Percentiles rank a stretch among this genome's conserved stretches.
Evolutionary conservation across 805 yeast genomes (phyloP).

Genomic region (Hyphopichia homilentoma): DNA sequence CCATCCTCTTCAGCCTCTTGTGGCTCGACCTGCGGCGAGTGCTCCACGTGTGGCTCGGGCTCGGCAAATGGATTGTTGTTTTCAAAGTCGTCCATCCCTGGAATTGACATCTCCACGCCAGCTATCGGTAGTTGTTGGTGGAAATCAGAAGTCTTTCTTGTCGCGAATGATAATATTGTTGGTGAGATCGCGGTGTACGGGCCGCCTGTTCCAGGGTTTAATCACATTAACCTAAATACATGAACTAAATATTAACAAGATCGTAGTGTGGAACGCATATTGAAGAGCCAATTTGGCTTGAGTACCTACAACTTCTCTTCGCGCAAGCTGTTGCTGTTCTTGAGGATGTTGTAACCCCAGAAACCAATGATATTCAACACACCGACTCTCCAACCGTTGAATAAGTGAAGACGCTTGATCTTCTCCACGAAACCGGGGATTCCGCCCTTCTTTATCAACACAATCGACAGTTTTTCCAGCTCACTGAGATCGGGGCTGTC

Average conservation of each 20-base stretch:
- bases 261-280: too few relatives aligned
- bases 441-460: constrained; percentile 4
- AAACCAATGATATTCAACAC: constrained; percentile 73
- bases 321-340: constrained; percentile 39
- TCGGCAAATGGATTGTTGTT: constrained; percentile 42
- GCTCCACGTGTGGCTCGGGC: constrained; percentile 14
- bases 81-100: constrained; percentile 33
- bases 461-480: constrained; percentile 3
- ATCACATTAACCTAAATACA: too few relatives aligned
- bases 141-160: too few relatives aligned
- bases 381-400: constrained; percentile 93
- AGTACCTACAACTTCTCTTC: constrained; percentile 25
- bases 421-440: constrained; percentile 34
- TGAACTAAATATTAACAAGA: too few relatives aligned
- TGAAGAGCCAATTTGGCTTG: too few relatives aligned
- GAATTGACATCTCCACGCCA: too few relatives aligned
- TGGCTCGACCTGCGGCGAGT: constrained; percentile 4
- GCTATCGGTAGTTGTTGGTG: too few relatives aligned
- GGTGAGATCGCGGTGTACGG: too few relatives aligned
- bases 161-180: too few relatives aligned
- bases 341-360: constrained; percentile 70
- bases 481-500: constrained; percentile 29
- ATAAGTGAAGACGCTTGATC: constrained; percentile 34
- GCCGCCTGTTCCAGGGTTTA: too few relatives aligned
- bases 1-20: constrained; percentile 4